Base-by-base conservation (phyloP, 2,329 filamentous ascomycete species). In the Colletotrichum chrysophilum region DNA sequence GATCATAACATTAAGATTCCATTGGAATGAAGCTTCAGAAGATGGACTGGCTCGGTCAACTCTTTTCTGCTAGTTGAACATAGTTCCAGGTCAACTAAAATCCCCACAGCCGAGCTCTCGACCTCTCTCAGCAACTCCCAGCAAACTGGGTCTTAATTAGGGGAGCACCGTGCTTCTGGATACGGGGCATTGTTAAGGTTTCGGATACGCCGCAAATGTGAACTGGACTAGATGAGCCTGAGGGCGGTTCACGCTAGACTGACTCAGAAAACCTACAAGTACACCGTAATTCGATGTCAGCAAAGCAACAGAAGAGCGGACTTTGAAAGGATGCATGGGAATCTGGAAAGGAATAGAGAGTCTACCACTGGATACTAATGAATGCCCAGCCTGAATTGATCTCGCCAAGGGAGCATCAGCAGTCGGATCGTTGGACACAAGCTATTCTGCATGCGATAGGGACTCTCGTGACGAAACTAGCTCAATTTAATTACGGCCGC, bases 1-100 rank as follows among this genome's bases (percentile, higher is more conserved):
- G 43, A 48, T 18, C 38, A n/a, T n/a, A 10, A 48, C 18, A 12
- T 18, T 2, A 43, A 43, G 9, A 43, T 43, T 43, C 3, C 38
- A n/a, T 18, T n/a, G 5, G 38, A 43, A 0, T n/a, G 0, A 10
- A 0, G 0, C 18, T n/a, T n/a, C 10, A n/a, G 18, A 48, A n/a
- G 9, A 48, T 48, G 43, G 18, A 48, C 18, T n/a, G 43, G 18
- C 18, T n/a, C 9, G 2, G 43, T 48, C 5, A 12, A 4, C 5
- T 48, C 9, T n/a, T 18, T n/a, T 12, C 38, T 43, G 1, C 38
- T 43, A n/a, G 38, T 10, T 43, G 38, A 43, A 10, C 9, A 43
- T 43, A 43, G 18, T 43, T 43, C 16, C 9, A 43, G 38, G 18
- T 43, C 1, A 43, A 43, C 9, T 12, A 6, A 2, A 48, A n/a